These are phyloP conservation scores for Suillus luteus DNA, from an alignment of 768 basidiomycete genomes.

Conservation along the genomic window DNA sequence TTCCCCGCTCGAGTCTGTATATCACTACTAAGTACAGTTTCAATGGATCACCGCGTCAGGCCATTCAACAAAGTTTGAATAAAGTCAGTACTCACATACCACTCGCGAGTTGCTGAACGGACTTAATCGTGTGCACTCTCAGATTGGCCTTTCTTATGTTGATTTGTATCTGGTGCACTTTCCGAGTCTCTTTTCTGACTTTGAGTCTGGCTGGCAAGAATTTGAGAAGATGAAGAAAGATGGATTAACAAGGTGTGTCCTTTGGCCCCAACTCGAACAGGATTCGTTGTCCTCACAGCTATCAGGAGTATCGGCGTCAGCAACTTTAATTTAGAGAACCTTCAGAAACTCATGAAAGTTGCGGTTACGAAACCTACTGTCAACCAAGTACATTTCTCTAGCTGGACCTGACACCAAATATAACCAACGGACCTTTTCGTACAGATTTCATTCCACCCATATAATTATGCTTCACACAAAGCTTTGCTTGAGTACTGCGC, in stretches of 20 bases:
- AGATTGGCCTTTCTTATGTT: conserved; percentile 63
- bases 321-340: conserved; percentile 57
- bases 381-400: conserved; percentile 54
- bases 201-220: conserved; percentile 51
- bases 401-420: conserved; percentile 10
- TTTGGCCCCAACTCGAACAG: neutral
- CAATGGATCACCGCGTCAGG: conserved; percentile 37
- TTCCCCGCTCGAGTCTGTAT: conserved; percentile 47
- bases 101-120: neutral
- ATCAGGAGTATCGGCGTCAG: conserved; percentile 72
- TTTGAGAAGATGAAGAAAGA: conserved; percentile 56
- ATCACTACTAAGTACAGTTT: conserved; percentile 59
- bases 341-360: conserved; percentile 51
- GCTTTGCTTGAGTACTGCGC: conserved; percentile 54
- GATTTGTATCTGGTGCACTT: conserved; percentile 74
- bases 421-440: neutral
- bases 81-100: conserved; percentile 40
- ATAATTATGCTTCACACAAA: conserved; percentile 64
- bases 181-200: conserved; percentile 38
- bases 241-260: conserved; percentile 33
- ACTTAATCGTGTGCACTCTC: neutral
- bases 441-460: conserved; percentile 72
- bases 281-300: conserved; percentile 13
- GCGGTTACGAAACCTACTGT: conserved; percentile 64
- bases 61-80: conserved; percentile 47